Percentiles rank a stretch among this genome's conserved stretches.
Conservation (phyloP, 352 stramenopile species). For the Pythium plurisporium region DNA sequence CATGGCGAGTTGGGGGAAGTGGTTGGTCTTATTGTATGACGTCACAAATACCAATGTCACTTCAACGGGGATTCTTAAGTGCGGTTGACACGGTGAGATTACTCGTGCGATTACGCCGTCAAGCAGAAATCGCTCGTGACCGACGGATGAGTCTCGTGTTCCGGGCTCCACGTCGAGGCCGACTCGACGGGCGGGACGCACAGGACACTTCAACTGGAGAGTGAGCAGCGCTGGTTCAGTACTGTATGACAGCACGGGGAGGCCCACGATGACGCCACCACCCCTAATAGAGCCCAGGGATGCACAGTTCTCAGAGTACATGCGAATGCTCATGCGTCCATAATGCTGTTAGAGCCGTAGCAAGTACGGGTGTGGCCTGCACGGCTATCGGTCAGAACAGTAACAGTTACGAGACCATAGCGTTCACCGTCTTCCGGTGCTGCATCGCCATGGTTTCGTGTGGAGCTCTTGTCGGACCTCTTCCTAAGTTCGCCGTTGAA, state of each 20-base stretch:
- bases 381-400: too few relatives aligned
- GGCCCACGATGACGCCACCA: background rate
- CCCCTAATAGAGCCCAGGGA: background rate
- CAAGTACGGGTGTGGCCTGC: too few relatives aligned
- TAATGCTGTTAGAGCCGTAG: too few relatives aligned
- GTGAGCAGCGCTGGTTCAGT: too few relatives aligned
- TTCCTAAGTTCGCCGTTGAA: slow-evolving; percentile 16
- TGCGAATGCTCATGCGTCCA: too few relatives aligned
- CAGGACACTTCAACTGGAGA: background rate
- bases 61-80: slow-evolving; percentile 10
- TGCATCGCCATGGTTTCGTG: too few relatives aligned
- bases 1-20: too few relatives aligned
- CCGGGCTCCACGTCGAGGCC: background rate
- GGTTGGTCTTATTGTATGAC: background rate
- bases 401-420: too few relatives aligned
- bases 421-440: too few relatives aligned
- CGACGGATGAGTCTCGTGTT: background rate
- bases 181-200: slow-evolving; percentile 3
- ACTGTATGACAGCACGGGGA: background rate
- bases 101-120: slow-evolving; percentile 14
- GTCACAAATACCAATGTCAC: slow-evolving; percentile 2
- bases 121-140: background rate
- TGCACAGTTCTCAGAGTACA: too few relatives aligned
- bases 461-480: background rate
- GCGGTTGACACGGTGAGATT: slow-evolving; percentile 3